Conservation (phyloP, 2,329 filamentous ascomycete species). For the Lachnum nothofagi region DNA sequence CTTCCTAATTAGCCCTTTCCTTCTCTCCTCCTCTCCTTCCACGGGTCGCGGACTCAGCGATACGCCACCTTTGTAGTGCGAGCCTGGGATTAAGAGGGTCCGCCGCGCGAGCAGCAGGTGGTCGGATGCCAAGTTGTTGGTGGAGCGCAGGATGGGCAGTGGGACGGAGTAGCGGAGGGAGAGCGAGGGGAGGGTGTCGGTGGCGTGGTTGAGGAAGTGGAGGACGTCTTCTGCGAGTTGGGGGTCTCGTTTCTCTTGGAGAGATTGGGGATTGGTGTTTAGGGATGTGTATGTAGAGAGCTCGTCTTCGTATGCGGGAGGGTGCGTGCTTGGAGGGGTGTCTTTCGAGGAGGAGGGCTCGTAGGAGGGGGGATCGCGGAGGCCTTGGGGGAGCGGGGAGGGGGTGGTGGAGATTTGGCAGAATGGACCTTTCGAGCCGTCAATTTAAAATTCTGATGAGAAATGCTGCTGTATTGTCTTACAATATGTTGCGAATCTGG, state of each 20-base stretch:
- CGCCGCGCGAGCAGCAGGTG: slow-evolving; percentile 64
- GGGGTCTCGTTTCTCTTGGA: slow-evolving; percentile 22
- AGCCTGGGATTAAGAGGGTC: slow-evolving; percentile 66
- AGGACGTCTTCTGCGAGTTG: slow-evolving; percentile 56
- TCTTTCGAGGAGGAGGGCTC: slow-evolving; percentile 29
- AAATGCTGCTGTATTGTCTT: not conserved
- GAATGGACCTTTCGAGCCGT: slow-evolving; percentile 50
- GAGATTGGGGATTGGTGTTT: slow-evolving; percentile 4
- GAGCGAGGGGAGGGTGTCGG: slow-evolving; percentile 63
- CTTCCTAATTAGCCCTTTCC: slow-evolving; percentile 64
- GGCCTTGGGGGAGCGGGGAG: slow-evolving; percentile 56
- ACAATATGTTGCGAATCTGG: slow-evolving; percentile 42
- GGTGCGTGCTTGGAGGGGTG: slow-evolving; percentile 25
- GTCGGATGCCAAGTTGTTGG: slow-evolving; percentile 68
- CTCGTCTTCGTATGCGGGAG: slow-evolving; percentile 38
- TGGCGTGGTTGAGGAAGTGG: slow-evolving; percentile 67
- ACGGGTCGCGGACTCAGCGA: slow-evolving; percentile 65
- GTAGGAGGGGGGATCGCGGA: slow-evolving; percentile 66
- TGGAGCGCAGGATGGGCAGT: slow-evolving; percentile 52
- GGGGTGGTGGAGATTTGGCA: slow-evolving; percentile 66
- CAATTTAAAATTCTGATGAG: too few relatives aligned
- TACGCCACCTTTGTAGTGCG: slow-evolving; percentile 61
- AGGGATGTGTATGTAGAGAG: slow-evolving; percentile 25
- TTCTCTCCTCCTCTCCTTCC: slow-evolving; percentile 68
- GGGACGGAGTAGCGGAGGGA: slow-evolving; percentile 69